Evolutionary conservation across 768 basidiomycete species (phyloP).

Genomic region (Rhodotorula paludigena): DNA sequence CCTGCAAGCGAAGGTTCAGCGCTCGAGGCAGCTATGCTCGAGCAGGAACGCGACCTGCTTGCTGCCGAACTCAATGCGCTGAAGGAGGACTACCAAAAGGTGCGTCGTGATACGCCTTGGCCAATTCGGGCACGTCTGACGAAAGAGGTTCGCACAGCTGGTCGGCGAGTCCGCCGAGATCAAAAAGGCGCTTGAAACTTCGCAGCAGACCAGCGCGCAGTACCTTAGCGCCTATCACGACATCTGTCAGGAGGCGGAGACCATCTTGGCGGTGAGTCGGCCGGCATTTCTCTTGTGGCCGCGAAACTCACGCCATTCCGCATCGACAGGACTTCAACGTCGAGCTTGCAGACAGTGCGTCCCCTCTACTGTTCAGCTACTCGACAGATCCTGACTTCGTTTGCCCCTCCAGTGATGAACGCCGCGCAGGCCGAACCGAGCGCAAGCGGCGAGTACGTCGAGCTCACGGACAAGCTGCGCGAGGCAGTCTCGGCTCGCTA

Average conservation of each 20-base stretch:
- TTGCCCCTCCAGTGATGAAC: not conserved
- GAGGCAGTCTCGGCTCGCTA: constrained; percentile 2
- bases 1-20: not conserved
- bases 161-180: not conserved
- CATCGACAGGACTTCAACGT: constrained; percentile 12
- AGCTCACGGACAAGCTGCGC: constrained; percentile 6
- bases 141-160: not conserved
- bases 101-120: not conserved
- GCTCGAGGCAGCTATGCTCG: constrained; percentile 26
- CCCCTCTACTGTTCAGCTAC: not conserved
- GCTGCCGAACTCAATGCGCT: constrained; percentile 15
- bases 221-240: constrained; percentile 27
- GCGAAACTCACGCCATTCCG: not conserved
- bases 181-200: not conserved
- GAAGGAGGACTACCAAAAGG: constrained; percentile 4
- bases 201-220: not conserved
- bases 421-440: constrained; percentile 25
- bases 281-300: not conserved
- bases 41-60: constrained; percentile 30
- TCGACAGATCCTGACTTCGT: not conserved
- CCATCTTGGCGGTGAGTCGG: not conserved
- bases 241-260: constrained; percentile 23
- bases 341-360: constrained; percentile 21
- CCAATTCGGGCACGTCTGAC: not conserved
- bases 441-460: constrained; percentile 26